Evolutionary conservation across 495 filamentous ascomycete genomes (phyloP).

Genomic region (Rhypophila decipiens): DNA sequence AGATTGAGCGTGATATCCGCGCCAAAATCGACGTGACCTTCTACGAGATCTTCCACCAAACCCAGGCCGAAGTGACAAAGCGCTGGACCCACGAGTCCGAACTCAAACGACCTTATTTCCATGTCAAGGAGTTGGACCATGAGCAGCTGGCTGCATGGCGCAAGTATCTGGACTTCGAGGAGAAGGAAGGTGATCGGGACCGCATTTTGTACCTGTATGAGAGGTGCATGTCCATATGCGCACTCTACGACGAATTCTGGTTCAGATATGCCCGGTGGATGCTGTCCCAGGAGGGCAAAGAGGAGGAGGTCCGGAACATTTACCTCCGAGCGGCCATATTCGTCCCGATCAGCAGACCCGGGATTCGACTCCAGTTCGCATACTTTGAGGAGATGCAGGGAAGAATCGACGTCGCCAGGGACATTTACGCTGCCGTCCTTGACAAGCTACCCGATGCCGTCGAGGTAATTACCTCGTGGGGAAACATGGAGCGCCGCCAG

Average conservation of each 20-base stretch:
- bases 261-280: conserved; percentile 97
- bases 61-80: conserved; percentile 84
- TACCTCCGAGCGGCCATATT: conserved; percentile 84
- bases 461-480: conserved; percentile 80
- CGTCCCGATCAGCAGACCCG: conserved; percentile 75
- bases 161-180: conserved; percentile 96
- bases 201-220: conserved; percentile 85
- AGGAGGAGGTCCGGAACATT: conserved; percentile 88
- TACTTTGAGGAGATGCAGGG: conserved; percentile 86
- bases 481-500: conserved; percentile 82
- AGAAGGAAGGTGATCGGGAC: conserved; percentile 69
- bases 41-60: conserved; percentile 72
- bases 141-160: conserved; percentile 86
- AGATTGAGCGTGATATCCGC: conserved; percentile 79
- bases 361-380: conserved; percentile 82
- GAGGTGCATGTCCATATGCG: conserved; percentile 84
- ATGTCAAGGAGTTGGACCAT: conserved; percentile 87
- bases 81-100: conserved; percentile 93
- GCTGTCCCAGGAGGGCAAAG: conserved; percentile 69
- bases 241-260: conserved; percentile 97
- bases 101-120: conserved; percentile 95
- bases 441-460: conserved; percentile 61
- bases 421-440: conserved; percentile 78
- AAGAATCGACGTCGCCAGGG: conserved; percentile 68
- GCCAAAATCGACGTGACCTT: conserved; percentile 72